phyloP scores from a whole-genome alignment of 2,329 filamentous ascomycete genomes.

The Huntiella decipiens region DNA sequence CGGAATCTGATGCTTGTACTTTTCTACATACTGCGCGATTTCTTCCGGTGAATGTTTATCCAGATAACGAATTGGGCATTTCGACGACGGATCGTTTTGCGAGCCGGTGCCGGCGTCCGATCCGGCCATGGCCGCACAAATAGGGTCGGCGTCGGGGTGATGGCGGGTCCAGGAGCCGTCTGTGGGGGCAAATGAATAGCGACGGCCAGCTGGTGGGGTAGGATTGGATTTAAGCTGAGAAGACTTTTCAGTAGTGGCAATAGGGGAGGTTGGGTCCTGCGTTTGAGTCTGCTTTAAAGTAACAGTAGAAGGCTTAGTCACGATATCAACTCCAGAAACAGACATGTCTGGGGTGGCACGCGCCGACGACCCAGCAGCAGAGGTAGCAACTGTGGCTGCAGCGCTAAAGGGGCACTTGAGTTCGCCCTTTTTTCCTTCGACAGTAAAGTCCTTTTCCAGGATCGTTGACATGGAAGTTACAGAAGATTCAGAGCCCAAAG shows the following conservation, averaged over 20 bases:
- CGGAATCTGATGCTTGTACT: conserved; percentile 85
- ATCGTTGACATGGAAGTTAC: conserved; percentile 40
- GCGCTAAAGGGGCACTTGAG: conserved; percentile 63
- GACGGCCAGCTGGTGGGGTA: conserved; percentile 15
- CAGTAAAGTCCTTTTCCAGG: conserved; percentile 83
- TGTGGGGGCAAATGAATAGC: conserved; percentile 26
- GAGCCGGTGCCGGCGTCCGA: conserved; percentile 37
- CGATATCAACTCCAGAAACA: conserved; percentile 7
- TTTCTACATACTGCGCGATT: conserved; percentile 82
- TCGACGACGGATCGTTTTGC: conserved; percentile 33
- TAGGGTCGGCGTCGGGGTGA: conserved; percentile 29
- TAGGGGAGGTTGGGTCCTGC: neutral
- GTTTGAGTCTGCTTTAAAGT: no score
- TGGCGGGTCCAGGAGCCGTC: conserved; percentile 18
- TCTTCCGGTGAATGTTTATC: conserved; percentile 87
- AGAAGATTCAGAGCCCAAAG: conserved; percentile 23
- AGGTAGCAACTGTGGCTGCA: neutral
- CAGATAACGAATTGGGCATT: conserved; percentile 83
- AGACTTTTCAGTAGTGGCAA: neutral
- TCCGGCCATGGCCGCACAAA: conserved; percentile 41
- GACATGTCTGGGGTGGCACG: neutral
- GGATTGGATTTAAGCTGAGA: neutral
- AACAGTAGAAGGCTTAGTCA: neutral
- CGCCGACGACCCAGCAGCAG: neutral
- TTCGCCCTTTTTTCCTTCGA: conserved; percentile 59